Evolutionary conservation across 2,329 filamentous ascomycete species (phyloP), one percentile per base, ranked within the genome.

Genomic region (Nigrospora osmanthi): DNA sequence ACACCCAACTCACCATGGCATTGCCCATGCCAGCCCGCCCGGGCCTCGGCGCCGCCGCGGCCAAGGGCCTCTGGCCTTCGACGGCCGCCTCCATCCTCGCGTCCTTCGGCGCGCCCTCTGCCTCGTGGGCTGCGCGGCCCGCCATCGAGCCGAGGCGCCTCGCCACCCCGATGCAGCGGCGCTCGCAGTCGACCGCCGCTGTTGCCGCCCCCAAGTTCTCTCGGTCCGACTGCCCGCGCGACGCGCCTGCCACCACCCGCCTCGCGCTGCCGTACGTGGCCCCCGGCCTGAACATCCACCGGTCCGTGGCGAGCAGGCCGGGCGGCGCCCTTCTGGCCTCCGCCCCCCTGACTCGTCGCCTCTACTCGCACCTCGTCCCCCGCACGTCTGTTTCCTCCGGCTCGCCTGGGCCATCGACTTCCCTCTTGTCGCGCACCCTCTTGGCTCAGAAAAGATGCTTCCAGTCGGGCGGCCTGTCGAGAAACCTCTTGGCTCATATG

Each of bases 401-500:
- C 12, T 7, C 23, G 4, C 7, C 37, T 17, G 6, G 5, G 16
- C 37, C 12, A n/a, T 15, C 37, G 37, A 13, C 14, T 6, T 7
- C 11, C 35, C 35, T 19, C 14, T 11, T 38, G 37, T 19, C 6
- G 23, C 42, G 13, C 42, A 44, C n/a, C 42, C 30, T 36, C n/a
- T 36, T 36, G 6, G 17, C 14, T 17, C 17, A 7, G 35, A 36
- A 36, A 4, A 28, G 35, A 13, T 17, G 16, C 11, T 72, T 73
- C 55, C 67, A 71, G 47, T 65, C 63, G 23, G 71, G 70, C 48
- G 72, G 72, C 16, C 68, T 80, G 44, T 75, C 80, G 38, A 72
- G 76, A 48, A 81, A 75, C 51, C 72, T 91, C 46, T 78, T 98
- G 32, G 89, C 89, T 32, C 86, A 88, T 53, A 78, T 90, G 54